Evolutionary conservation across 805 yeast genomes (phyloP), one percentile per base, ranked within the genome.

Genomic region (Lipomyces chichibuensis): DNA sequence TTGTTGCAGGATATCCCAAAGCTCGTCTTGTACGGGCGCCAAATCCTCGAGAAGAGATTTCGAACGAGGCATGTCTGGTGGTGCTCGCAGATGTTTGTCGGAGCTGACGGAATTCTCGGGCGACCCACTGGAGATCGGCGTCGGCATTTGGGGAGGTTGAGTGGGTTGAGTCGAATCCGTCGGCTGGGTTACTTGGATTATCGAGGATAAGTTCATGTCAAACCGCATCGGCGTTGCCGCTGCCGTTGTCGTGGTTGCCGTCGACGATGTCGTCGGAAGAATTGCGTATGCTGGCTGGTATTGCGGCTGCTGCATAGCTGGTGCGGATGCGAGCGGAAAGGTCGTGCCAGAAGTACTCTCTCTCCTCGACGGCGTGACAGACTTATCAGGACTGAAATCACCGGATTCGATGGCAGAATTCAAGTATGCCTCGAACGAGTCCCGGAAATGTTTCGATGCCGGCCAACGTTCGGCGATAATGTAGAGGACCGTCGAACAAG

Each of bases 391-490:
- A 11, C 43, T 33, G 20, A 64, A 59, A 8, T 57, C 67, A 9
- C 62, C 61, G 13, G 69, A 65, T 52, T 67, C 68, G 27, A 67
- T 65, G 13, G 71, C 69, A 0, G 69, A 55, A 43, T 66, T 66
- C n/a, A 66, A 7, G 39, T 56, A 68, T 2, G 70, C 20, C 46
- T 68, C 70, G 51, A 68, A 68, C 23, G 69, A 63, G 37, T 68
- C 71, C 33, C 67, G 49, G 49, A 68, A 68, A 59, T 66, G 69
- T 49, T 68, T 68, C 29, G 71, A 63, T 3, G 70, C 64, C 3
- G 70, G 67, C 71, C 71, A 68, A 5, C 71, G 71, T 56, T 68
- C 70, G 25, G 70, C 70, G 35, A 68, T 68, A 23, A 66, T 62
- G 27, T 62, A 60, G 3, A 68, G 62, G 3, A 68, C 71, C 5